Conservation (phyloP, 768 basidiomycete genomes). For the Amanita rimosa region DNA sequence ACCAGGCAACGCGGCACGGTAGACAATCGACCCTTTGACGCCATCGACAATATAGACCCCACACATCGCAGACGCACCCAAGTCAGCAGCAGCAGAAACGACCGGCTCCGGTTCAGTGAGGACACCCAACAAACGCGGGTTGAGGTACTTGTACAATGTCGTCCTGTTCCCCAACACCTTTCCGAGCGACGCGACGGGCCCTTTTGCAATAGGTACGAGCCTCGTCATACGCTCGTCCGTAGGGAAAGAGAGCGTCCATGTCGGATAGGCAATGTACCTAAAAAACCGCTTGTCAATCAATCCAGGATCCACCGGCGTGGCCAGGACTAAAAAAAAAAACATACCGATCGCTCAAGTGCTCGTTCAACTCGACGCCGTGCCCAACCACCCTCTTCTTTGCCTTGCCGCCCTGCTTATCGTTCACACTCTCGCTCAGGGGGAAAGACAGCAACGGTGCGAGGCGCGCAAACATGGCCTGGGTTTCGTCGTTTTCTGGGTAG, state of each 20-base stretch:
- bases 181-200: conserved; percentile 66
- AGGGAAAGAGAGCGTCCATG: conserved; percentile 55
- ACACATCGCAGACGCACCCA: conserved; percentile 26
- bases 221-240: conserved; percentile 45
- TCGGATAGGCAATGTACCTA: conserved; percentile 40
- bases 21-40: conserved; percentile 66
- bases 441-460: conserved; percentile 40
- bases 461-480: conserved; percentile 29
- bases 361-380: conserved; percentile 35
- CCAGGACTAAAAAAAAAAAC: background rate
- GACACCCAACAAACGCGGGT: conserved; percentile 64
- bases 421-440: conserved; percentile 33
- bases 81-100: background rate
- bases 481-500: conserved; percentile 49
- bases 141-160: conserved; percentile 91
- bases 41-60: conserved; percentile 72
- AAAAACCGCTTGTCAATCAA: conserved; percentile 10
- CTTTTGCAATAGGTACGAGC: conserved; percentile 32
- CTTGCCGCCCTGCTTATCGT: conserved; percentile 12
- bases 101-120: conserved; percentile 29
- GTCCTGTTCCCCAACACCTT: conserved; percentile 80
- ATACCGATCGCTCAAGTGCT: conserved; percentile 24
- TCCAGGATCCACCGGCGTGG: background rate
- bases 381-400: conserved; percentile 39
- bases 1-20: conserved; percentile 46